Base-by-base conservation (phyloP, 306 rosid species). In the Rosa chinensis region DNA sequence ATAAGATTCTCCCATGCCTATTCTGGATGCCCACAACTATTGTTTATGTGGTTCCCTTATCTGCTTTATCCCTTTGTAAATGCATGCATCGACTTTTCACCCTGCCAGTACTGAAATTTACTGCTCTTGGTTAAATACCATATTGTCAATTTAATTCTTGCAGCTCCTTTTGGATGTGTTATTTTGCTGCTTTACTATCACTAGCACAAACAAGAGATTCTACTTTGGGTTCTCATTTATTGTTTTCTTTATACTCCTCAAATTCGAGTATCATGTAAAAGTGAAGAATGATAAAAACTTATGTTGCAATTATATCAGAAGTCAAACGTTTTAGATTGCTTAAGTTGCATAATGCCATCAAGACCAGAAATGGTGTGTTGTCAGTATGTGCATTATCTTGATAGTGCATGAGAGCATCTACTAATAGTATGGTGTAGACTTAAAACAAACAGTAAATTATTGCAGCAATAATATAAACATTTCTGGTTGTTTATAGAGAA, bases 1-100 rank as follows among this genome's bases (percentile, higher is more conserved):
- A 56, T 56, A 85, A 81, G 77, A 61, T 25, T 42, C 50, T 44
- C 6, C 35, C 5, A 21, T 5, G 40, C 37, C 43, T 66, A 66
- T 39, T 35, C 25, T 66, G 47, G 23, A 66, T 66, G 21, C 40
- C 3, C 4, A 66, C 25, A 16, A 17, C 39, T 66, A 6, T 11
- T 28, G 39, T 28, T 28, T 28, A 5, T 62, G 68, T 25, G 42
- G 40, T 32, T 62, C 17, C 37, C 20, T 62, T 1, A 25, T 62
- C 6, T 62, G 68, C 40, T 28, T 66, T 37, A 7, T 32, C 40
- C 20, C n/a, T 23, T 5, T 63, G 45, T 66, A 37, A 9, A 37
- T 66, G 47, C 70, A 35, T 61, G 10, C 35, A 23, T 10, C 5
- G 17, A 10, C 2, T 28, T 10, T 32, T 13, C 20, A 62, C 17